Conservation (phyloP, 129 eudicot genomes). For the Pseudognaphalium luteoalbum region DNA sequence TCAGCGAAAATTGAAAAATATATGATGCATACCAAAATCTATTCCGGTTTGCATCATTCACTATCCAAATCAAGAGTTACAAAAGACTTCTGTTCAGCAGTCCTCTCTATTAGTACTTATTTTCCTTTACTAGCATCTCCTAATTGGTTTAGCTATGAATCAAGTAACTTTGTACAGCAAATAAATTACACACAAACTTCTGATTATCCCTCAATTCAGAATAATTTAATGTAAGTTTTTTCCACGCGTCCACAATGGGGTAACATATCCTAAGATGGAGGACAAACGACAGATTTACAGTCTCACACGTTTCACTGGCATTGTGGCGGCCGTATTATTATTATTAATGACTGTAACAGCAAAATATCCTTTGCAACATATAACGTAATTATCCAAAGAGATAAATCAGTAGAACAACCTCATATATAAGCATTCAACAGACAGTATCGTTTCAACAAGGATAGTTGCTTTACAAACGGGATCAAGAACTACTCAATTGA, state of each 20-base stretch:
- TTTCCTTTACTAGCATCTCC: constrained; percentile 2
- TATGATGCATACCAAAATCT: too few species aligned
- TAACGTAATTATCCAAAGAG: not conserved
- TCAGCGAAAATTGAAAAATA: too few species aligned
- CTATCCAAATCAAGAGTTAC: too few species aligned
- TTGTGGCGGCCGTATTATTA: not conserved
- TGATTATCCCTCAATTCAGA: not conserved
- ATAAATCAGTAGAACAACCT: not conserved
- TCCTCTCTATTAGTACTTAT: constrained; percentile 3
- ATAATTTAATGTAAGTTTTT: not conserved
- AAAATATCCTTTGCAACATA: too few species aligned
- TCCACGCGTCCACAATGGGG: not conserved
- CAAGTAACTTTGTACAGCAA: too few species aligned
- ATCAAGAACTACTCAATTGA: not conserved
- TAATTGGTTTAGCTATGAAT: not conserved
- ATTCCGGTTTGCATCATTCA: too few species aligned
- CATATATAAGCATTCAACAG: not conserved
- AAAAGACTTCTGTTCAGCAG: not conserved
- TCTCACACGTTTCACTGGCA: not conserved
- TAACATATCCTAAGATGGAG: not conserved
- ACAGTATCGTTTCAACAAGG: not conserved
- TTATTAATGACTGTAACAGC: constrained; percentile 3
- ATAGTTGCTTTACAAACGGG: not conserved
- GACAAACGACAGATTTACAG: not conserved
- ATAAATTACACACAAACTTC: not conserved